Evolutionary conservation across 192 early-diverging fungal genomes (phyloP).

Genomic region (Piromyces sp.): DNA sequence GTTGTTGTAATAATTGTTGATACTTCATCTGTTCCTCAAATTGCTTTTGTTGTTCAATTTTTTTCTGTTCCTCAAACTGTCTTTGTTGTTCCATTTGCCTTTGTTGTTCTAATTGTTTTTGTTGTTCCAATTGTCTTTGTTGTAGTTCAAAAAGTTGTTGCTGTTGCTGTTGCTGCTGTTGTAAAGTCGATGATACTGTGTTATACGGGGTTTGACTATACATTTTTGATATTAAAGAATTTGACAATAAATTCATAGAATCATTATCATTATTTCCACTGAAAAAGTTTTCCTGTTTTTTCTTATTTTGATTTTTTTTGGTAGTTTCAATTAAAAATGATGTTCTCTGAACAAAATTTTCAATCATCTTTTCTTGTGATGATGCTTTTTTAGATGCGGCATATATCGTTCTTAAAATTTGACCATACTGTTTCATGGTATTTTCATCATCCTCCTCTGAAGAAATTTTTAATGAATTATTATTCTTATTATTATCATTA

Average conservation of each 20-base stretch:
- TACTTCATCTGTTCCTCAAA: not conserved
- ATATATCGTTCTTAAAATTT: not conserved
- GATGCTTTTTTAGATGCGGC: not conserved
- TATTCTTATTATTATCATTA: not conserved
- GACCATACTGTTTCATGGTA: not conserved
- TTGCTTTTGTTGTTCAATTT: no score
- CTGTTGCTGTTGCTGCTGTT: not conserved
- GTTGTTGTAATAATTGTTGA: not conserved
- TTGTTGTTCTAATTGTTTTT: no score
- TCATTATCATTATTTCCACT: no score
- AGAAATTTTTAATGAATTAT: not conserved
- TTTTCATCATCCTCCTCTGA: not conserved
- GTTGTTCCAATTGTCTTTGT: no score
- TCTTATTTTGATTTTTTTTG: not conserved
- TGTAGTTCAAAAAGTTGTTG: not conserved
- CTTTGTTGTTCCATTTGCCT: no score
- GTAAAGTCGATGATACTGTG: no score
- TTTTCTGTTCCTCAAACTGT: no score
- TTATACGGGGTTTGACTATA: no score
- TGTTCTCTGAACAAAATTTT: not conserved
- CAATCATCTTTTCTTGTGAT: not conserved
- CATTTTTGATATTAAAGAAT: not conserved
- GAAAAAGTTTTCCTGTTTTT: not conserved
- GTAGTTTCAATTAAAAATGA: not conserved
- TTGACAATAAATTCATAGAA: not conserved